Base-by-base conservation (phyloP, 2,329 filamentous ascomycete species). In the Arthrocladium fulminans region DNA sequence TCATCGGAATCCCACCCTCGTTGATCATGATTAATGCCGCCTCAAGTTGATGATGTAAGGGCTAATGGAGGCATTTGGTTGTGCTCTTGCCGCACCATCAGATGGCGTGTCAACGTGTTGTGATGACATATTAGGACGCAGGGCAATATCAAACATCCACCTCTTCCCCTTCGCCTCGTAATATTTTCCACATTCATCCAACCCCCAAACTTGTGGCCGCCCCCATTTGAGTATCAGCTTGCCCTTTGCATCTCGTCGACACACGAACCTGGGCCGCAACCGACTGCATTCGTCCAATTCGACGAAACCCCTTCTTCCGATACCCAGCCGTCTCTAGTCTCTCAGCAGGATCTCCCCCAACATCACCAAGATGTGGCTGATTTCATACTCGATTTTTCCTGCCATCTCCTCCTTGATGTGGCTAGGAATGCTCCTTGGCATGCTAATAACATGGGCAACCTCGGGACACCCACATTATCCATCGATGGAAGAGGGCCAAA, bases 351-450 rank as follows among this genome's bases (percentile, higher is more conserved):
- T 22, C 25, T 19, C 15, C 41, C n/a, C 29, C 17, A 44, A 12
- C 17, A 30, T 2, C 23, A 20, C 47, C 25, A 57, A 51, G 10
- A 58, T 57, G 54, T 57, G 55, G 56, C 48, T 52, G 38, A 48
- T 56, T 27, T 49, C 51, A 23, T 53, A 47, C 27, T 57, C 54
- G 55, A 62, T 79, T 24, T 70, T 82, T 24, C 79, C 80, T 22
- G 63, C 81, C 43, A 72, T 82, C 57, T 76, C 77, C 50, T 72
- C 77, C n/a, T 60, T 59, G 60, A 70, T 73, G 62, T 78, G 75
- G 75, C 62, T 77, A 50, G 72, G 73, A 45, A 81, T 79, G 67
- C 67, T 83, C 43, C 67, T 81, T 23, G 73, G 72, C 35, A 77
- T 83, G 76, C 59, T 83, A 46, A 70, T 72, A n/a, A 67, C 63